Evolutionary conservation across 768 basidiomycete genomes (phyloP), one percentile per base, ranked within the genome.

Genomic region (Boletellus ananas): DNA sequence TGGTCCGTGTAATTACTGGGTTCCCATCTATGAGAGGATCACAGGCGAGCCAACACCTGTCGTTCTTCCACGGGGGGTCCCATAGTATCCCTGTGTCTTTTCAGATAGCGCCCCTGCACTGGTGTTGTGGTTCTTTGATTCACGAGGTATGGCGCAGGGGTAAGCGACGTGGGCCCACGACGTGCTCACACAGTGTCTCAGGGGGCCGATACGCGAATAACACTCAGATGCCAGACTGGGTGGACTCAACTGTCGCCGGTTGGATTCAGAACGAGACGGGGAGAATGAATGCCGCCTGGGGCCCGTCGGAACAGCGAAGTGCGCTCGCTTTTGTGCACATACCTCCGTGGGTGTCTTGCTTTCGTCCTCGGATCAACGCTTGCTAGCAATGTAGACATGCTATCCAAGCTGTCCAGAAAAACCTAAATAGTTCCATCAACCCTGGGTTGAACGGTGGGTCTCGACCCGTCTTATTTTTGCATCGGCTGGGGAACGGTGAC

Each of bases 41-140:
- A 52, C 58, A 23, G 77, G 78, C 75, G 17, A 23, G 51, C 46
- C 6, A 25, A 23, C 4, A 43, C 8, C 3, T 1, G 3, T 17
- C 27, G 9, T 29, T 34, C 23, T 29, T 13, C 6, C 29, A 11
- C n/a, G 31, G 14, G 3, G 14, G 11, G 8, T 37, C 21, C n/a
- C 21, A n/a, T 17, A 29, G 2, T 6, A 16, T 1, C 1, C 2
- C 4, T 2, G 6, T 29, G 16, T 37, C 12, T 37, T 11, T 33
- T 8, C 25, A 66, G 65, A 84, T 63, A n/a, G 25, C 2, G 54
- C 62, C 6, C 86, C 86, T 4, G 69, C 66, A 4, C 70, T 87
- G 10, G 64, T 89, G 41, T 64, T 88, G 4, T 90, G 86, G 65
- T 86, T 87, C 68, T 90, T 90, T 56, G 87, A 89, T 66, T 88